Evolutionary conservation across 225 moss, liverwort and hornwort genomes (phyloP).

Genomic region (Physcomitrellopsis africana): DNA sequence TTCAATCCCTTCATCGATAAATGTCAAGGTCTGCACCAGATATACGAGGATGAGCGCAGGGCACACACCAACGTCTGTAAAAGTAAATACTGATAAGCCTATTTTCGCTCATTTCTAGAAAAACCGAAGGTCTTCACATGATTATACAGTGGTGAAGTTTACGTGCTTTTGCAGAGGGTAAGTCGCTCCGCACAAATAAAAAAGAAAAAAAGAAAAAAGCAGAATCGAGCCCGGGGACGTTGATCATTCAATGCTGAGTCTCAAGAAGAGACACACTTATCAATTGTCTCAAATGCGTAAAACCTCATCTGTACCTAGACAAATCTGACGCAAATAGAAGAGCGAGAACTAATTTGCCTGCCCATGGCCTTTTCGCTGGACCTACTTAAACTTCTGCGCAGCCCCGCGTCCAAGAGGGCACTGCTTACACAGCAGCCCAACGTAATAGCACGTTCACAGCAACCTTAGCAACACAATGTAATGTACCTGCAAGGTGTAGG

Average conservation of each 20-base stretch:
- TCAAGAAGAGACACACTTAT: conserved; percentile 4
- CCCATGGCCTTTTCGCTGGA: no score
- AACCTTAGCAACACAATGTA: conserved; percentile 7
- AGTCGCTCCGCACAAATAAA: conserved; percentile 18
- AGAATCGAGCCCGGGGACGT: not conserved
- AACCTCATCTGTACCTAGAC: conserved; percentile 3
- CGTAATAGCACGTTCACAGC: conserved; percentile 8
- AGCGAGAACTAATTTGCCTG: not conserved
- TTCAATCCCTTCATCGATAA: conserved; percentile 53
- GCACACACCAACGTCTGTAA: not conserved
- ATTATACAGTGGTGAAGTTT: conserved; percentile 4
- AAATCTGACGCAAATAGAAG: not conserved
- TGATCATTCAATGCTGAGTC: conserved; percentile 6
- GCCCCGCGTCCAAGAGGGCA: not conserved
- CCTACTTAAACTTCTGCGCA: not conserved
- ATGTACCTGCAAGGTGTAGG: conserved; percentile 66
- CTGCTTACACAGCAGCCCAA: not conserved
- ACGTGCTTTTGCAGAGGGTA: conserved; percentile 3
- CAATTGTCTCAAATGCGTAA: conserved; percentile 6
- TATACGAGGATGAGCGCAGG: not conserved
- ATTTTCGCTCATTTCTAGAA: conserved; percentile 12
- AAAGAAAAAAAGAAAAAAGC: not conserved
- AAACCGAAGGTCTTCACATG: not conserved
- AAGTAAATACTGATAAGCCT: not conserved
- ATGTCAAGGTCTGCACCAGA: conserved; percentile 65